A percentile compares a stretch with the other conserved stretches of the same genome.
Conservation (phyloP, 2,329 filamentous ascomycete species). For the Pyricularia sp. region DNA sequence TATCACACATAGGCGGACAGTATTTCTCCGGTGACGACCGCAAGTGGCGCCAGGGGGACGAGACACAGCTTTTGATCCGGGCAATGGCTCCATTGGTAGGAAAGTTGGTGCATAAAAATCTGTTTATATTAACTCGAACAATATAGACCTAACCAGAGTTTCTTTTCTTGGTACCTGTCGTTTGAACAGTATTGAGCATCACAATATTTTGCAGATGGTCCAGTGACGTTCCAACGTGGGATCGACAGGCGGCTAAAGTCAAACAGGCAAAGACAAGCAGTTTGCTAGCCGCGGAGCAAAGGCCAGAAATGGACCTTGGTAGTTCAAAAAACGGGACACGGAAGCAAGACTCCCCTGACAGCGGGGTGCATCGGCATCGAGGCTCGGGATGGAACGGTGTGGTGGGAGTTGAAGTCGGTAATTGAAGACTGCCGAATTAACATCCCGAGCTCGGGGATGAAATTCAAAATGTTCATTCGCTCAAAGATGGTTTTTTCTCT, state of each 20-base stretch:
- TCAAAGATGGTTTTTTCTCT: not conserved
- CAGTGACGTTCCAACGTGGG: not conserved
- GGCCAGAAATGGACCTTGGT: not conserved
- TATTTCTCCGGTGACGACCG: not conserved
- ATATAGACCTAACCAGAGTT: not conserved
- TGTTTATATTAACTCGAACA: not conserved
- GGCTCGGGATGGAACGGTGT: not conserved
- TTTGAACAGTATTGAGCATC: not conserved
- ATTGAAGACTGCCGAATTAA: not conserved
- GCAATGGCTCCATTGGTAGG: not conserved
- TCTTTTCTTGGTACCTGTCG: not conserved
- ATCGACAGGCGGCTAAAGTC: not conserved
- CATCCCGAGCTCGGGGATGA: not conserved
- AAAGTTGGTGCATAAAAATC: not conserved
- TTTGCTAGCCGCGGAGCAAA: not conserved
- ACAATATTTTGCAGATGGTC: not conserved
- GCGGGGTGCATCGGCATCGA: conserved; percentile 3
- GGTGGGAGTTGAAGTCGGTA: conserved; percentile 5
- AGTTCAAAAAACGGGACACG: not conserved
- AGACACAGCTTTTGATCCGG: not conserved
- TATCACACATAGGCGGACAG: not conserved
- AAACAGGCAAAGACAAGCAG: not conserved
- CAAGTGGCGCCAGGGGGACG: not conserved
- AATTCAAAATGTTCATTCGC: not conserved
- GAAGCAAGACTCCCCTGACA: not conserved